phyloP scores from a whole-genome alignment of 208 protist genomes.

The Leishmania martiniquensis region DNA sequence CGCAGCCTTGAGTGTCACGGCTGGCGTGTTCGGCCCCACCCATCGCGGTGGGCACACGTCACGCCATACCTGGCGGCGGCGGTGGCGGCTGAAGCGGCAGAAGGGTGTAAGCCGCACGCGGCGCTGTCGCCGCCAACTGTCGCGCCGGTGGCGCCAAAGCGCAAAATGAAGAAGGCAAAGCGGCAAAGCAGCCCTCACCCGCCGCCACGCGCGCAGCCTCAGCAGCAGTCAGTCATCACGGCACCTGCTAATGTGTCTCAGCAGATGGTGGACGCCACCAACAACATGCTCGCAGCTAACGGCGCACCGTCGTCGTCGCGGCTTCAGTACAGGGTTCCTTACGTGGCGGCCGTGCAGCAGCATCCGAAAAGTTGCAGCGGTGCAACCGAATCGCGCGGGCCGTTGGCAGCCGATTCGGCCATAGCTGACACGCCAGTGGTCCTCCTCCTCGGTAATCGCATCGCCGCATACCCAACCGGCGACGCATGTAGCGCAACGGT shows the following conservation, averaged over 20 bases:
- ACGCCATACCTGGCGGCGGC: neutral
- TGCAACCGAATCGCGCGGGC: neutral
- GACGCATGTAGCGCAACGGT: neutral
- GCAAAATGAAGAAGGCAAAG: neutral
- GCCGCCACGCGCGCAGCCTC: neutral
- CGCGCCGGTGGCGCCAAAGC: neutral
- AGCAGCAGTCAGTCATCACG: neutral
- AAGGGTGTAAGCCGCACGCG: neutral
- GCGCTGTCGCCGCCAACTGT: neutral
- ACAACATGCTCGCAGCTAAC: neutral
- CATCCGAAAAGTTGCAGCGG: neutral
- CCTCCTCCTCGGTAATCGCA: conserved; percentile 16
- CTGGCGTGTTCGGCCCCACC: conserved; percentile 7
- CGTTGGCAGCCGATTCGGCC: neutral
- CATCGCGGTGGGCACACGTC: conserved; percentile 5
- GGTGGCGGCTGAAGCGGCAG: neutral
- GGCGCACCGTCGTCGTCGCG: neutral
- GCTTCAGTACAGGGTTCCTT: conserved; percentile 13
- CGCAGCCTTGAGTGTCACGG: neutral
- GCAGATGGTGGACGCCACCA: neutral
- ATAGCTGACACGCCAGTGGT: neutral
- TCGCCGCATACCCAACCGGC: conserved; percentile 19
- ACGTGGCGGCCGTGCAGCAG: conserved; percentile 14
- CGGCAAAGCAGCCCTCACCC: neutral
- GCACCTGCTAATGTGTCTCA: neutral